Evolutionary conservation across 345 rosid genomes (phyloP), one percentile per base, ranked within the genome.

Genomic region (Murraya paniculata): DNA sequence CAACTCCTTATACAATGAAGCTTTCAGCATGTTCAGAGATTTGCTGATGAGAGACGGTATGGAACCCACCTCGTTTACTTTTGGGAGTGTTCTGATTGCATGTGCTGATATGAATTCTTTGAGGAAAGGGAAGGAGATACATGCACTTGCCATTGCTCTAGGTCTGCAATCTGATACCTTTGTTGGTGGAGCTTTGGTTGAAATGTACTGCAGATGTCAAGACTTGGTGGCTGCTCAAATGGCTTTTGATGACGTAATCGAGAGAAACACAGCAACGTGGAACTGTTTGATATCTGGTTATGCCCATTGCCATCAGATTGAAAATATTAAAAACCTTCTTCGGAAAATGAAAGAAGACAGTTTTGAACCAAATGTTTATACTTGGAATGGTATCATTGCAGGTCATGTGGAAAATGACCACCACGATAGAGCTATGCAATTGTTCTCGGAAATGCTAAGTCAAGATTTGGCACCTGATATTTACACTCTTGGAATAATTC

Each of bases 161-260:
- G 91, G 90, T 53, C 83, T 89, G 81, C 88, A 87, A 56, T 79
- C 85, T 45, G 78, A 88, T 81, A 85, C 89, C 53, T 89, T 87
- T 56, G 89, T 89, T 16, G 95, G 95, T 22, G 90, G 92, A 66
- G 88, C 92, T 21, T 80, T 89, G 74, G 86, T 89, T 65, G 90
- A 87, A 81, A 81, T 90, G 92, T 89, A 84, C 72, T 75, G 90
- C 56, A 89, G 83, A 82, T 85, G 84, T 74, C 83, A 30, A 27
- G 80, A 73, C 72, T 70, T 83, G 33, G 82, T 48, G 24, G 76
- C 85, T 1, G 91, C 91, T 4, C 76, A 65, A 33, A 77, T 55
- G 72, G 91, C 86, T 36, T 91, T 91, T 18, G 70, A 86, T 82
- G 85, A 83, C 73, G 89, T 89, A 57, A 64, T 18, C 0, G 76